Percentiles rank a stretch among this genome's conserved stretches.
Conservation (phyloP, 768 basidiomycete species). For the Pleurotus salmoneostramineus region DNA sequence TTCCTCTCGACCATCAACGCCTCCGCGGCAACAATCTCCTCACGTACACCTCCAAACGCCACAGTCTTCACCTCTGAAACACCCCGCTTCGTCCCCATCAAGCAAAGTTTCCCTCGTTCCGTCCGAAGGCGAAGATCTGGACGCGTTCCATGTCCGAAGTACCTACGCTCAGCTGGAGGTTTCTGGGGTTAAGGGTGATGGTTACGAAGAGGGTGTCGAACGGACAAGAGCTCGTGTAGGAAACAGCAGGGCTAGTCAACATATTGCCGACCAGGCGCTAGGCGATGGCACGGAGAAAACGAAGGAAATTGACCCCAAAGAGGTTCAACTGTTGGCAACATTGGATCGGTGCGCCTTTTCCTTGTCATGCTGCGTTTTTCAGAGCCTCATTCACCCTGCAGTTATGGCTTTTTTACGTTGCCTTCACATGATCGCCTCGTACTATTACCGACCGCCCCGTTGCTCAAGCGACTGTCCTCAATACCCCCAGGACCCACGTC, state of each 20-base stretch:
- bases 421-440: conserved; percentile 84
- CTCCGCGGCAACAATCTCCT: conserved; percentile 18
- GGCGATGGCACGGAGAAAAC: conserved; percentile 58
- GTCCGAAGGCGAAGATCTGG: conserved; percentile 77
- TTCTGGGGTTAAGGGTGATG: conserved; percentile 91
- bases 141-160: conserved; percentile 78
- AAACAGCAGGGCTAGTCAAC: conserved; percentile 51
- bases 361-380: conserved; percentile 11
- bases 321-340: conserved; percentile 64
- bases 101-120: conserved; percentile 64
- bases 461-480: conserved; percentile 52
- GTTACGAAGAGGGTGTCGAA: conserved; percentile 91
- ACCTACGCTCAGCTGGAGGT: conserved; percentile 90
- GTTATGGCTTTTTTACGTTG: conserved; percentile 88
- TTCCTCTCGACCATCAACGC: conserved; percentile 10
- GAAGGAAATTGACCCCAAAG: conserved; percentile 66
- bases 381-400: conserved; percentile 21
- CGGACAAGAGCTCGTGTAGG: conserved; percentile 77
- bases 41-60: conserved; percentile 16
- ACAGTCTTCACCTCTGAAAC: conserved; percentile 30
- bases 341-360: conserved; percentile 76
- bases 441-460: conserved; percentile 58
- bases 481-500: conserved; percentile 41
- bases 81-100: conserved; percentile 28
- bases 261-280: conserved; percentile 51